Percentiles rank a stretch among this genome's conserved stretches.
phyloP scores from a whole-genome alignment of 345 rosid genomes.

The Gossypium turneri region DNA sequence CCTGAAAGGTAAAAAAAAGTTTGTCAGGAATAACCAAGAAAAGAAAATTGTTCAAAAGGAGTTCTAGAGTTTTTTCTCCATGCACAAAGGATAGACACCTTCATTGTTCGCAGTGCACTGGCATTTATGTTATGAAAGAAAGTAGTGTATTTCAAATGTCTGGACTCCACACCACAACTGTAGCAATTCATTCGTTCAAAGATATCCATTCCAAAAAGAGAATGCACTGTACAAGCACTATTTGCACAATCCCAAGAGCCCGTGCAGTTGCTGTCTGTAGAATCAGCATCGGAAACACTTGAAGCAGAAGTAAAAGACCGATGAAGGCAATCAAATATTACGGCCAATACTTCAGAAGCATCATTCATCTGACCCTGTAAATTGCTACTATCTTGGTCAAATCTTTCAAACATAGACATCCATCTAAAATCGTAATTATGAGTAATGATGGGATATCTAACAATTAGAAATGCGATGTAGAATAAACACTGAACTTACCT shows the following conservation, averaged over 20 bases:
- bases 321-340: conserved; percentile 90
- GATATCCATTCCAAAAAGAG: conserved; percentile 88
- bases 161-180: conserved; percentile 76
- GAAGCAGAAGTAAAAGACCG: conserved; percentile 60
- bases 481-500: conserved; percentile 46
- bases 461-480: not conserved
- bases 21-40: conserved; percentile 10
- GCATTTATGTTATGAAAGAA: conserved; percentile 95
- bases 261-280: conserved; percentile 50
- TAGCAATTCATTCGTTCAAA: conserved; percentile 77
- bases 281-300: conserved; percentile 57
- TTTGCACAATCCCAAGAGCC: conserved; percentile 84
- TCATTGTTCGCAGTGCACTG: conserved; percentile 75
- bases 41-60: not conserved
- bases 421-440: not conserved
- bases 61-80: not conserved
- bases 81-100: conserved; percentile 40
- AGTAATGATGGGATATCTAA: conserved; percentile 3
- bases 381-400: conserved; percentile 20
- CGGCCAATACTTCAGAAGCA: conserved; percentile 93
- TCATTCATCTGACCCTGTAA: conserved; percentile 97
- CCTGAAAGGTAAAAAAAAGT: conserved; percentile 38
- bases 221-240: conserved; percentile 69
- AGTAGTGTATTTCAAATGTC: conserved; percentile 81
- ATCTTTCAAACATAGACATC: conserved; percentile 6